phyloP scores from a whole-genome alignment of 164 flowering plant species.

The Aristolochia contorta region DNA sequence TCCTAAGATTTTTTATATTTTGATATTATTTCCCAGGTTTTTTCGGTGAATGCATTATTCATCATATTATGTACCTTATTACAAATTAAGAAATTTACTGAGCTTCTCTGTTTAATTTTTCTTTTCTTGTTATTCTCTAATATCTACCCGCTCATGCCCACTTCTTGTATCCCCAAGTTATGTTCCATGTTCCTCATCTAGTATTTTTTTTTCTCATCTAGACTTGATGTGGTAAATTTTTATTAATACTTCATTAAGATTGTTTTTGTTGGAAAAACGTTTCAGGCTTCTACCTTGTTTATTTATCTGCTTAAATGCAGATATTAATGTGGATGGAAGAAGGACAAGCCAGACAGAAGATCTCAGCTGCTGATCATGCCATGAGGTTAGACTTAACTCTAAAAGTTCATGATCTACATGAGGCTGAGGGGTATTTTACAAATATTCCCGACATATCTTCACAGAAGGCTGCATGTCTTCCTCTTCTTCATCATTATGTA shows the following conservation, averaged over 20 bases:
- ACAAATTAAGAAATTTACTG: too few relatives aligned
- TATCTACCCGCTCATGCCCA: too few relatives aligned
- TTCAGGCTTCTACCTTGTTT: not conserved
- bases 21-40: too few relatives aligned
- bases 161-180: too few relatives aligned
- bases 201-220: too few relatives aligned
- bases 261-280: not conserved
- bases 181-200: too few relatives aligned
- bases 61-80: too few relatives aligned
- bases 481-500: slow-evolving; percentile 45
- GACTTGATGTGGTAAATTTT: not conserved
- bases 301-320: slow-evolving; percentile 14
- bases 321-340: slow-evolving; percentile 21
- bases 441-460: slow-evolving; percentile 19
- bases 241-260: not conserved
- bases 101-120: too few relatives aligned
- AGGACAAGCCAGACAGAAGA: slow-evolving; percentile 13
- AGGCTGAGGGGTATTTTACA: slow-evolving; percentile 42
- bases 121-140: too few relatives aligned
- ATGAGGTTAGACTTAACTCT: slow-evolving; percentile 29
- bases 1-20: too few relatives aligned
- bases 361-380: slow-evolving; percentile 36
- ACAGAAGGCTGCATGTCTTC: slow-evolving; percentile 35
- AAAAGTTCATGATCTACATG: slow-evolving; percentile 20
- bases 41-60: too few relatives aligned